These are phyloP conservation scores for Fusarium sp. DNA, from an alignment of 2,329 filamentous ascomycete species.

Conservation along the genomic window DNA sequence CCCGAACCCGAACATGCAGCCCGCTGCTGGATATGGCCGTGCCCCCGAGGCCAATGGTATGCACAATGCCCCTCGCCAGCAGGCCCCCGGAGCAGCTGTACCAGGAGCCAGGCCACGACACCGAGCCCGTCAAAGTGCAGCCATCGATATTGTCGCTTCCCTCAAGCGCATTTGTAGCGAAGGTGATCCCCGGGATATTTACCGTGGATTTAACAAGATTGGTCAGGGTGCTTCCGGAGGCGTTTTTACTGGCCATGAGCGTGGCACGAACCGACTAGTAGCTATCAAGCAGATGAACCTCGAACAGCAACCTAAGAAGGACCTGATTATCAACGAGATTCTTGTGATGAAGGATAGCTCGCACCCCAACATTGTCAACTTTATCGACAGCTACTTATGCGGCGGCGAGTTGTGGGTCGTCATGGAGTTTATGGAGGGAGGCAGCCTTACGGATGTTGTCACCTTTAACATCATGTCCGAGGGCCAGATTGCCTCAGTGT, in stretches of 20 bases:
- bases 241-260: constrained; percentile 91
- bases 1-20: constrained; percentile 46
- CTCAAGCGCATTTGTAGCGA: constrained; percentile 91
- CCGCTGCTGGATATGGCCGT: constrained; percentile 49
- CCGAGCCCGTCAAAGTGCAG: constrained; percentile 81
- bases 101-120: constrained; percentile 78
- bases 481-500: constrained; percentile 95
- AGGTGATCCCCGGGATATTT: constrained; percentile 89
- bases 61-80: constrained; percentile 55
- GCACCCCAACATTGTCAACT: constrained; percentile 99
- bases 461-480: constrained; percentile 99
- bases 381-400: constrained; percentile 95
- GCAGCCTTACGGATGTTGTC: constrained; percentile 96
- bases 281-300: constrained; percentile 99
- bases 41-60: constrained; percentile 51
- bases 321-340: constrained; percentile 99
- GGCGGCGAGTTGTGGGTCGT: constrained; percentile 96
- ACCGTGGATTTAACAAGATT: constrained; percentile 91
- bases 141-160: constrained; percentile 83
- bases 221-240: constrained; percentile 97
- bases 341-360: constrained; percentile 99
- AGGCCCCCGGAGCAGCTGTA: constrained; percentile 52
- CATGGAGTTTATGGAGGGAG: constrained; percentile 99
- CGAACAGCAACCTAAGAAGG: constrained; percentile 98
- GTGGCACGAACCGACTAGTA: constrained; percentile 85